Evolutionary conservation across 2,329 filamentous ascomycete genomes (phyloP), one percentile per base, ranked within the genome.

Genomic region (Verticillium zaregamsianum): DNA sequence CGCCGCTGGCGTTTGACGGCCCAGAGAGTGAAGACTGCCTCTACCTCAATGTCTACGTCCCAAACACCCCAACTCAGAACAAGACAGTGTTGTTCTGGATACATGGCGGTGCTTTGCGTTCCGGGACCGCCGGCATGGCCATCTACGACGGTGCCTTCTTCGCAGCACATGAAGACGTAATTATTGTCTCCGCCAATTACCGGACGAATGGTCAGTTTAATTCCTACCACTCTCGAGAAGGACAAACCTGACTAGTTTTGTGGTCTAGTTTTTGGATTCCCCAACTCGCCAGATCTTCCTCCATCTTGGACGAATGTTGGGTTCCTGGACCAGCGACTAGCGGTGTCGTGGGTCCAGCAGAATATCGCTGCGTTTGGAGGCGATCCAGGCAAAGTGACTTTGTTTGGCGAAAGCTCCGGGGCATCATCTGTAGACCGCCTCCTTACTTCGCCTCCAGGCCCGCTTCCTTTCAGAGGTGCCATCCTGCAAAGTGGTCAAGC

Each of bases 341-440:
- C 79, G 0, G 71, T 89, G 17, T 65, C 87, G 63, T 89, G 86
- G 86, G 77, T 86, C 0, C 80, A 81, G n/a, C 81, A 84, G 62
- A 87, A 89, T 62, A 87, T 89, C 57, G 79, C 74, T 1, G 76
- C 80, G 1, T 90, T 90, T 67, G 87, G 87, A 1, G 87, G 87
- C 2, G 86, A 89, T 68, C 82, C 85, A 0, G 70, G 72, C 0
- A 84, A 83, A 62, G 84, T 88, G 5, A 88, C 85, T 0, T 83
- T 89, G 40, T 86, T 81, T 78, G 86, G 86, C 4, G 79, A 88
- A 66, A 79, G 75, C 1, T 80, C 82, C 0, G 82, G 82, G 1
- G 78, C 83, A 3, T 76, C 72, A 1, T 81, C 82, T n/a, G 79
- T 84, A 3, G 73, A 81, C 54, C 81, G 80, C 14, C 66, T 84